Evolutionary conservation across 2,329 filamentous ascomycete species (phyloP), one percentile per base, ranked within the genome.

Genomic region (Colletotrichum limetticola): DNA sequence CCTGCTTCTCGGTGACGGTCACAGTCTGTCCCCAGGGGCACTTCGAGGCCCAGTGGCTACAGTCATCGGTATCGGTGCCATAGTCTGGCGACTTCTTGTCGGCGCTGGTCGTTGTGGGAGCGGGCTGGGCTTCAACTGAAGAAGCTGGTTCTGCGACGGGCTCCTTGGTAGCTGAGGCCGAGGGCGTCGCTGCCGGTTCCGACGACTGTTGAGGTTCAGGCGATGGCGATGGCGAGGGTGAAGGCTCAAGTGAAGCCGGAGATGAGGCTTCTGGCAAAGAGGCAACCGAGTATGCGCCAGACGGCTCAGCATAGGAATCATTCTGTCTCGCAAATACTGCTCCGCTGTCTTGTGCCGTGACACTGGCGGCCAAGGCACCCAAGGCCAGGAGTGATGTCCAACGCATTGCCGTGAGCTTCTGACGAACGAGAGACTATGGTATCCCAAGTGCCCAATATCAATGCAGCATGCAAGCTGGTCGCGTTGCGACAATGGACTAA

Each of bases 11-110:
- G n/a, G 70, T 72, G 14, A 70, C 42, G 9, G 71, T 73, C 16
- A 73, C 55, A 1, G 71, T 71, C 7, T 71, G 35, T 0, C 66
- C 71, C 71, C 71, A 73, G 8, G 71, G 71, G 24, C 71, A 73
- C 49, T 73, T 73, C 4, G 71, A 70, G 3, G 60, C 61, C 71
- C 71, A 73, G 30, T 73, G 71, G 4, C 32, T 60, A n/a, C 71
- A 73, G 9, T 73, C 35, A 16, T 70, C 66, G 5, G 71, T 73
- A n/a, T 73, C 26, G 26, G 70, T 60, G 22, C 28, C 56, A n/a
- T 73, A 57, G n/a, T 46, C 67, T 4, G 11, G 63, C 30, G 64
- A 28, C 19, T 65, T 63, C 59, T 69, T 65, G 3, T 61, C 37
- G 12, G 59, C 26, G 22, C 58, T n/a, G 9, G 70, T 37, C 9